Base-by-base conservation (phyloP, 148 eudicot genomes). In the Rhododendron molle region DNA sequence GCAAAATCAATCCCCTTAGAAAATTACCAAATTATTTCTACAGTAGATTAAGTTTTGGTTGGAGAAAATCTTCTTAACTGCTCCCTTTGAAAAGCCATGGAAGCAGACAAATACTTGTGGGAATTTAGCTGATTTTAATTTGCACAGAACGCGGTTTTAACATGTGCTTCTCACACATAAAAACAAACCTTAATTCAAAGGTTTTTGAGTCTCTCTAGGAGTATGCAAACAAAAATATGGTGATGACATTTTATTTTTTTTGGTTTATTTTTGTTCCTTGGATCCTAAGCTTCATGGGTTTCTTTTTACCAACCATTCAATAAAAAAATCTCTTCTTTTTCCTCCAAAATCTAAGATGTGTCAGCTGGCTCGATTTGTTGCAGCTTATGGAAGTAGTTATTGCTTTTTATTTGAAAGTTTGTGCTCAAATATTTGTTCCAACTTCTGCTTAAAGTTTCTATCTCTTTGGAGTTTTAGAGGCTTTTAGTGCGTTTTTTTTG, bases 71-170 rank as follows among this genome's bases (percentile, higher is more conserved):
- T 82, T 15, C 20, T 15, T 91, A 94, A 92, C 95, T 88, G 88
- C 95, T 89, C 94, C 93, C 89, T 82, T 93, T 91, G 92, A 76
- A 91, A 92, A 91, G 86, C 34, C 83, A 82, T 85, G 90, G 90
- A 89, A 91, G 62, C 84, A 89, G 90, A 94, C 94, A 91, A 91
- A 86, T 10, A 84, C 21, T 60, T 78, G 85, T 36, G 85, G 84
- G 82, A 83, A 78, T 76, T 89, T 86, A 87, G 83, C 30, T 71
- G 84, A 80, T 80, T 80, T 80, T 80, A 83, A 65, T 86, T 86
- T 86, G 92, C 94, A 87, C 28, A 87, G 32, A 90, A 90, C 62
- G 89, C 91, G 93, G 95, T 83, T 87, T 74, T 49, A 72, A 85
- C 91, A 93, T 89, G 93, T 91, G 92, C 88, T 80, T 65, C 85